A percentile compares a stretch with the other conserved stretches of the same genome.
phyloP scores from a whole-genome alignment of 1,139 yeast genomes.

The Lizanozyma gosingica region DNA sequence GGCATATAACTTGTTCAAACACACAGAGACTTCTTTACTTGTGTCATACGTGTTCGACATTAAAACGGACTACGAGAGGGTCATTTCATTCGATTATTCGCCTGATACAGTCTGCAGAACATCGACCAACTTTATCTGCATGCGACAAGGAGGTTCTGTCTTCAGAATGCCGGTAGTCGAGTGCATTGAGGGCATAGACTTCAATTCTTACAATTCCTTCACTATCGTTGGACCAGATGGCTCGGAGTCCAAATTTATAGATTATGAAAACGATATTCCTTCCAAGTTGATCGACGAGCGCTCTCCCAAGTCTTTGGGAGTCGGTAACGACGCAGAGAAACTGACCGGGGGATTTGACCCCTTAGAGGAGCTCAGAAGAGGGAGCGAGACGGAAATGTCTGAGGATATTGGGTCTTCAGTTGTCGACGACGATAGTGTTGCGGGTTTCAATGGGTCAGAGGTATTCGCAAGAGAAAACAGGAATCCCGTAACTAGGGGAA shows the following conservation, averaged over 20 bases:
- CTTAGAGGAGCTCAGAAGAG: slow-evolving; percentile 1
- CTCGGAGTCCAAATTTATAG: slow-evolving; percentile 30
- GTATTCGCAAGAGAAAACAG: background rate
- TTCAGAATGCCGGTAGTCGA: slow-evolving; percentile 73
- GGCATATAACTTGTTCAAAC: slow-evolving; percentile 27
- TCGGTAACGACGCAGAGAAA: background rate
- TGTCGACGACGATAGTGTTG: slow-evolving; percentile 21
- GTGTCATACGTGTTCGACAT: slow-evolving; percentile 72
- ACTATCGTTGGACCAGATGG: slow-evolving; percentile 62
- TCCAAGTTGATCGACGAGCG: slow-evolving; percentile 10
- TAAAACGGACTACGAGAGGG: slow-evolving; percentile 70
- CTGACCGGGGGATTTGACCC: background rate
- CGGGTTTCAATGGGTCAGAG: slow-evolving; percentile 8
- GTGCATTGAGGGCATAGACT: slow-evolving; percentile 52
- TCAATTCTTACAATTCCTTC: slow-evolving; percentile 67
- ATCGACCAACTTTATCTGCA: slow-evolving; percentile 61
- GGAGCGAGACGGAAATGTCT: slow-evolving; percentile 6
- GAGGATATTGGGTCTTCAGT: slow-evolving; percentile 24
- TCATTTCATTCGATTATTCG: slow-evolving; percentile 76
- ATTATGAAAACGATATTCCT: slow-evolving; percentile 9
- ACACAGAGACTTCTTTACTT: slow-evolving; percentile 48
- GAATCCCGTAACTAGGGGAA: background rate
- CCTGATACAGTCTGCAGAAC: slow-evolving; percentile 35
- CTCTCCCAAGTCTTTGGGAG: slow-evolving; percentile 3
- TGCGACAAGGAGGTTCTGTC: slow-evolving; percentile 84